These are phyloP conservation scores for Achaetomiella virescens DNA, from an alignment of 495 filamentous ascomycete species.

Conservation along the genomic window DNA sequence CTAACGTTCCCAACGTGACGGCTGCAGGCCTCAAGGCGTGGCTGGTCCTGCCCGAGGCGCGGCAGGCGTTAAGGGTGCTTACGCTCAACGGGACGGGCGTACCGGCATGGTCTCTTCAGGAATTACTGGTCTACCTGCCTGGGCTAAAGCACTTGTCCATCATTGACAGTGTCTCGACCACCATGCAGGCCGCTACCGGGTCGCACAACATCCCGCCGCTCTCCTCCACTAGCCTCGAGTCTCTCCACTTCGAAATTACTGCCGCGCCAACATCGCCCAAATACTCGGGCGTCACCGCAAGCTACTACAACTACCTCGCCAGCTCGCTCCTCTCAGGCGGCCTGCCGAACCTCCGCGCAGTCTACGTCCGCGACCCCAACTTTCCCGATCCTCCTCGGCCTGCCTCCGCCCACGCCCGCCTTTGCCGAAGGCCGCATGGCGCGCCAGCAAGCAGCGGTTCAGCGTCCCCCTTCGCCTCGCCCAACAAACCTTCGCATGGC, in stretches of 20 bases:
- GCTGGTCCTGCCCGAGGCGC: conserved; percentile 45
- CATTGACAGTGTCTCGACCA: conserved; percentile 55
- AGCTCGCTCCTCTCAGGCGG: conserved; percentile 67
- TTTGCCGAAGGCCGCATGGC: conserved; percentile 39
- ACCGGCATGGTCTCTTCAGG: conserved; percentile 54
- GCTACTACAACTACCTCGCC: conserved; percentile 85
- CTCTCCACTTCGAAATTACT: conserved; percentile 77
- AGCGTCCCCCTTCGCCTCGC: conserved; percentile 10
- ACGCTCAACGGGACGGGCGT: conserved; percentile 63
- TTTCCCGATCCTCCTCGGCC: conserved; percentile 69
- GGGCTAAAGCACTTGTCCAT: conserved; percentile 60
- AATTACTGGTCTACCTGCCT: conserved; percentile 56
- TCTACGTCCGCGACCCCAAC: conserved; percentile 79
- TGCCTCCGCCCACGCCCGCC: conserved; percentile 53
- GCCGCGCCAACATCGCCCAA: conserved; percentile 48
- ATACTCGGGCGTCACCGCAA: conserved; percentile 53
- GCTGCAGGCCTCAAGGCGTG: conserved; percentile 60
- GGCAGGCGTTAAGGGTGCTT: conserved; percentile 51
- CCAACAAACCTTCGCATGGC: conserved; percentile 3
- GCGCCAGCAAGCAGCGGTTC: conserved; percentile 32
- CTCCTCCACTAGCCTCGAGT: conserved; percentile 57
- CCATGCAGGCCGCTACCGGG: conserved; percentile 52
- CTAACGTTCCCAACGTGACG: conserved; percentile 62
- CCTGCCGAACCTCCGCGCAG: conserved; percentile 61
- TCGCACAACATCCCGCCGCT: conserved; percentile 54